Conservation (phyloP, 345 rosid species). For the Arabidopsis suecica region DNA sequence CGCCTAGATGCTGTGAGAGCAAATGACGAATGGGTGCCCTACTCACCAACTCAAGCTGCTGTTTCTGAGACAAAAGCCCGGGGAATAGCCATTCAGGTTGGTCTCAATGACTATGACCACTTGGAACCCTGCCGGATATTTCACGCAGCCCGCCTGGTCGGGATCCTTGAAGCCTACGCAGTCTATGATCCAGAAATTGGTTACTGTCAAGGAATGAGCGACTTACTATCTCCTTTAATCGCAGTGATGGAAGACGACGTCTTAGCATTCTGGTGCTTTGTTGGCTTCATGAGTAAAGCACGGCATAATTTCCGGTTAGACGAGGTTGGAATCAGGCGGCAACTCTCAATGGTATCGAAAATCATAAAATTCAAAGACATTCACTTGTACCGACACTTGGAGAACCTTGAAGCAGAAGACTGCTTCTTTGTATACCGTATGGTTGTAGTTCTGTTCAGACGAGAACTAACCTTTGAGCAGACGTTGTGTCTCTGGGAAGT, state of each 20-base stretch:
- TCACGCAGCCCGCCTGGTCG: conserved; percentile 87
- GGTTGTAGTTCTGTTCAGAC: conserved; percentile 91
- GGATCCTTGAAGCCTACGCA: conserved; percentile 92
- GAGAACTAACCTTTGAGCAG: conserved; percentile 84
- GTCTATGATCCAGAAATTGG: conserved; percentile 81
- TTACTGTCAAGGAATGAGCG: conserved; percentile 98
- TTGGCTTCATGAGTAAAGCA: conserved; percentile 92
- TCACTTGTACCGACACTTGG: conserved; percentile 81
- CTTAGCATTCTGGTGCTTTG: conserved; percentile 95
- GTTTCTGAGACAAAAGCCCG: conserved; percentile 64
- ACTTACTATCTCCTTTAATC: conserved; percentile 80
- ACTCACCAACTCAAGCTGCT: conserved; percentile 73
- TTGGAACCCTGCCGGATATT: conserved; percentile 78
- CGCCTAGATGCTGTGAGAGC: conserved; percentile 93
- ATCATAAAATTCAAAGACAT: conserved; percentile 83
- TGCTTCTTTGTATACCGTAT: conserved; percentile 94
- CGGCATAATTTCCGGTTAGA: conserved; percentile 92
- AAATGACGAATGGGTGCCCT: conserved; percentile 73
- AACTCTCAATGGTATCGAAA: conserved; percentile 78
- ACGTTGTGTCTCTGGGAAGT: conserved; percentile 97
- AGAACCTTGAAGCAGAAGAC: conserved; percentile 90
- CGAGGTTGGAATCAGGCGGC: conserved; percentile 91
- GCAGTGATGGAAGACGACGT: conserved; percentile 78
- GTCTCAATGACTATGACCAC: conserved; percentile 77
- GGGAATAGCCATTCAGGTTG: conserved; percentile 64